Conservation (phyloP, 2,329 filamentous ascomycete species). For the Cercospora sp. region DNA sequence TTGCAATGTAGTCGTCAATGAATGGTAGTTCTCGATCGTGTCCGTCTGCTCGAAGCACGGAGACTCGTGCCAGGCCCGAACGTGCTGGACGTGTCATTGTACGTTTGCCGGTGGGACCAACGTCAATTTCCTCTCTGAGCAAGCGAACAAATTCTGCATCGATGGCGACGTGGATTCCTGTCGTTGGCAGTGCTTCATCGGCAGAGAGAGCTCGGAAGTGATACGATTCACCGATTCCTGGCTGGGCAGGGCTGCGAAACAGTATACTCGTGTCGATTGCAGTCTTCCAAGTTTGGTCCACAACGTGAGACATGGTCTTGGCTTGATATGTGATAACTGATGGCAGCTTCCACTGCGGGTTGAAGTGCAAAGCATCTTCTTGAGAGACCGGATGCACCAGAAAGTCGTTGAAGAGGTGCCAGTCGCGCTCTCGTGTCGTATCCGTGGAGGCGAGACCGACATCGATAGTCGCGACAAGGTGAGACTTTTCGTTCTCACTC, state of each 20-base stretch:
- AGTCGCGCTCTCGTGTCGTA: conserved; percentile 64
- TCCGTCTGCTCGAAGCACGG: conserved; percentile 79
- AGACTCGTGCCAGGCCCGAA: conserved; percentile 88
- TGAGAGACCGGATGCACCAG: conserved; percentile 76
- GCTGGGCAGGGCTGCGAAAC: conserved; percentile 67
- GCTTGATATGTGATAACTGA: conserved; percentile 84
- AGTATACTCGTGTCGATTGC: conserved; percentile 80
- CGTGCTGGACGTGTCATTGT: conserved; percentile 90
- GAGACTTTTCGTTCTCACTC: conserved; percentile 79
- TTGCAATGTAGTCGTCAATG: conserved; percentile 95
- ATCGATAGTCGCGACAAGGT: conserved; percentile 89
- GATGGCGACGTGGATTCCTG: conserved; percentile 69
- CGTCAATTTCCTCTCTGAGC: conserved; percentile 89
- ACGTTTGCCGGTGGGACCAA: conserved; percentile 89
- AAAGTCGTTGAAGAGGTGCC: conserved; percentile 98
- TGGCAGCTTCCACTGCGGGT: conserved; percentile 87
- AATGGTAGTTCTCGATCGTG: conserved; percentile 79
- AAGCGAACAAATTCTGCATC: conserved; percentile 96
- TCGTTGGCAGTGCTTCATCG: conserved; percentile 61
- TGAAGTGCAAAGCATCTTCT: conserved; percentile 86
- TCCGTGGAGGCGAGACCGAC: conserved; percentile 65
- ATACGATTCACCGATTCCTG: conserved; percentile 33
- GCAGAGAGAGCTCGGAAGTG: conserved; percentile 33
- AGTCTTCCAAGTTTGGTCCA: conserved; percentile 85
- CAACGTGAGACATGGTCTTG: conserved; percentile 74